These are phyloP conservation scores for Colletotrichum orbiculare DNA, from an alignment of 2,329 filamentous ascomycete genomes.

Conservation along the genomic window DNA sequence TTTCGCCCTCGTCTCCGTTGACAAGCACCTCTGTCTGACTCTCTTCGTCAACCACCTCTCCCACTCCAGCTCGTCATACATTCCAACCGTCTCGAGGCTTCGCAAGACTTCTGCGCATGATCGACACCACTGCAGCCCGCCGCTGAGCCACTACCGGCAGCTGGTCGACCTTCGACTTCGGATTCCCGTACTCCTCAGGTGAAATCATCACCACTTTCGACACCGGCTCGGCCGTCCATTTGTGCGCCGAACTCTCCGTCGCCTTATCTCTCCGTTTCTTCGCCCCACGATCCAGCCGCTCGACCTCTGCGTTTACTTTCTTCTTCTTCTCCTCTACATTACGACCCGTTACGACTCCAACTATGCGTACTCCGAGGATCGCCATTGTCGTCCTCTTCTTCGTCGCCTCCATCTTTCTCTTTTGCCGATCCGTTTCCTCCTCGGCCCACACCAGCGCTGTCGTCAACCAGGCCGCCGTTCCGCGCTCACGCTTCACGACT, in stretches of 20 bases:
- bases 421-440: constrained; percentile 64
- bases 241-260: constrained; percentile 7
- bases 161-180: constrained; percentile 15
- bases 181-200: not conserved
- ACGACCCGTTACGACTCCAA: constrained; percentile 40
- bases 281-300: constrained; percentile 7
- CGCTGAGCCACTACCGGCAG: constrained; percentile 34
- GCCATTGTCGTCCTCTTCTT: constrained; percentile 65
- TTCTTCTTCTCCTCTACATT: not conserved
- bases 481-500: constrained; percentile 60
- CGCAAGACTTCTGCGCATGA: constrained; percentile 33
- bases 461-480: constrained; percentile 36
- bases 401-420: constrained; percentile 64
- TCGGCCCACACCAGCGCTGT: constrained; percentile 40
- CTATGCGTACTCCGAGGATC: constrained; percentile 66
- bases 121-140: constrained; percentile 19
- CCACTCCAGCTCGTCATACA: too few relatives aligned
- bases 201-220: constrained; percentile 13
- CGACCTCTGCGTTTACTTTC: constrained; percentile 4
- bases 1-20: constrained; percentile 10
- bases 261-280: constrained; percentile 1
- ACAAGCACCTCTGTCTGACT: not conserved
- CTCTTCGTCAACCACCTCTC: not conserved
- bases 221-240: constrained; percentile 10
- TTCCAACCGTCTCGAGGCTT: not conserved